Evolutionary conservation across 2,329 filamentous ascomycete genomes (phyloP).

Genomic region (Penicillium polonicum): DNA sequence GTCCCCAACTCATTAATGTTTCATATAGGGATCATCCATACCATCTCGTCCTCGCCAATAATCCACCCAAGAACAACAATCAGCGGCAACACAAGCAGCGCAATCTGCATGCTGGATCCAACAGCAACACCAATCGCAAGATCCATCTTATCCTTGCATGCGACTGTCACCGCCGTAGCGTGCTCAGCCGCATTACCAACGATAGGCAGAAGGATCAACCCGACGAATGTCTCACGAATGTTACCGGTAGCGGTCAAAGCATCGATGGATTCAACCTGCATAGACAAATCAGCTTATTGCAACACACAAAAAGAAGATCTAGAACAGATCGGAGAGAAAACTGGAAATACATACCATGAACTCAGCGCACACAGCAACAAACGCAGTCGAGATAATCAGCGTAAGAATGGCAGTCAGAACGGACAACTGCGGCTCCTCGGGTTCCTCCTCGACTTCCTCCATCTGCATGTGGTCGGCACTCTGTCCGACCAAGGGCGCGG

Average conservation of each 20-base stretch:
- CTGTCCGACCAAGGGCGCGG: conserved; percentile 48
- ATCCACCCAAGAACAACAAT: conserved; percentile 63
- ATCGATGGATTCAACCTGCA: conserved; percentile 54
- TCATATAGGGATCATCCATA: conserved; percentile 15
- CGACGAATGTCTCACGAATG: conserved; percentile 61
- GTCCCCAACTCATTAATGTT: neutral
- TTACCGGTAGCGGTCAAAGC: conserved; percentile 49
- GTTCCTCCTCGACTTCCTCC: conserved; percentile 65
- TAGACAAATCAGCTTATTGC: neutral
- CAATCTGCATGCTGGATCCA: conserved; percentile 66
- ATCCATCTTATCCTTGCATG: conserved; percentile 67
- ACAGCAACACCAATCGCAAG: conserved; percentile 65
- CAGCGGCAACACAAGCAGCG: conserved; percentile 60
- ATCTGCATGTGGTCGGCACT: conserved; percentile 48
- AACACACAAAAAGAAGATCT: neutral
- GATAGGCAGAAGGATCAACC: conserved; percentile 63
- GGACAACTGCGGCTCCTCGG: conserved; percentile 71
- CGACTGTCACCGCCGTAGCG: conserved; percentile 61
- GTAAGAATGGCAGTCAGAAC: conserved; percentile 70
- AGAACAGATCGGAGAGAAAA: neutral
- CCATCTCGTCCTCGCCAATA: conserved; percentile 60
- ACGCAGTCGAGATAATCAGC: conserved; percentile 68
- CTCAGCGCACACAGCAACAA: conserved; percentile 75
- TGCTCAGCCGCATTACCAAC: conserved; percentile 67
- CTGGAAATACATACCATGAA: conserved; percentile 50